These are phyloP conservation scores for Coemansia sp. DNA, from an alignment of 192 early-diverging fungal species.

Conservation along the genomic window DNA sequence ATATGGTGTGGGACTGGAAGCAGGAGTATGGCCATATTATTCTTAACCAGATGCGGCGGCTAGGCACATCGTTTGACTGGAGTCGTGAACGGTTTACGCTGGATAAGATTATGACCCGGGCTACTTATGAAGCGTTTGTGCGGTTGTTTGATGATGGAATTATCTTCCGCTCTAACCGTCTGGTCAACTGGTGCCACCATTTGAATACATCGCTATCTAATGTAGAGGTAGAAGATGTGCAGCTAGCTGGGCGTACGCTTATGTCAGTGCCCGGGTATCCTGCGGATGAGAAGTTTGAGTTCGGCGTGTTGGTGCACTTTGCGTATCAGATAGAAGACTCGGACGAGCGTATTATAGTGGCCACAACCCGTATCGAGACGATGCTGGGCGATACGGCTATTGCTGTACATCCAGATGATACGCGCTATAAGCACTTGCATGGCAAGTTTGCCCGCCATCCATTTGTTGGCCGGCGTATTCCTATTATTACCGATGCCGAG, in stretches of 20 bases:
- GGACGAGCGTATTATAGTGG: constrained; percentile 87
- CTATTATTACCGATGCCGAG: constrained; percentile 83
- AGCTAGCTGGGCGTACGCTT: constrained; percentile 80
- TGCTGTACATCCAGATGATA: constrained; percentile 90
- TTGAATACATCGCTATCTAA: constrained; percentile 96
- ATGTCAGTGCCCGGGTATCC: constrained; percentile 91
- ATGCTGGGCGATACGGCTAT: constrained; percentile 99
- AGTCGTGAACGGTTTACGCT: constrained; percentile 87
- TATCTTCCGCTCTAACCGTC: constrained; percentile 93
- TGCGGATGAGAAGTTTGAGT: constrained; percentile 92
- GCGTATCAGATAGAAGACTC: constrained; percentile 86
- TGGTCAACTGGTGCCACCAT: constrained; percentile 98
- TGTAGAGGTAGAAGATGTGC: constrained; percentile 92
- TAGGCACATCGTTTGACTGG: constrained; percentile 96
- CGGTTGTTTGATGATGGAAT: constrained; percentile 90
- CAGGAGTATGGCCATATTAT: constrained; percentile 78
- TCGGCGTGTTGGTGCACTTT: constrained; percentile 95
- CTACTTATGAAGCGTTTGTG: constrained; percentile 93
- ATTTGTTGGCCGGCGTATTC: constrained; percentile 85
- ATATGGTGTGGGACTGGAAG: constrained; percentile 96
- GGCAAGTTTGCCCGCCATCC: constrained; percentile 94
- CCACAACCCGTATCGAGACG: constrained; percentile 98
- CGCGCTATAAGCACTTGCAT: constrained; percentile 90
- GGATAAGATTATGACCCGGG: constrained; percentile 76
- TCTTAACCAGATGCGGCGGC: constrained; percentile 80